Evolutionary conservation across 345 rosid species (phyloP), one percentile per base, ranked within the genome.

Genomic region (Eucalyptus regnans): DNA sequence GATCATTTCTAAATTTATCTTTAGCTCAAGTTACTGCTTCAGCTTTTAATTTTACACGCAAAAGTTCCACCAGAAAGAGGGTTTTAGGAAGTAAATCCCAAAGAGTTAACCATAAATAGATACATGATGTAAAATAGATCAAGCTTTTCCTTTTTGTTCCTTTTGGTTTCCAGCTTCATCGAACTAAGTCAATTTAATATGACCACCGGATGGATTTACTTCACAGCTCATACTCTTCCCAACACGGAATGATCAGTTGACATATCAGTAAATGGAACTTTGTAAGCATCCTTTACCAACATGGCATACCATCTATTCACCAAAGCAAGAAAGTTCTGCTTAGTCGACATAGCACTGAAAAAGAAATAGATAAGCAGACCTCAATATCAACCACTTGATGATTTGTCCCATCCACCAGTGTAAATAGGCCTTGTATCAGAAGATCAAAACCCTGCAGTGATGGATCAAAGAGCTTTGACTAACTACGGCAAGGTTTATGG

Each of bases 391-490:
- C 41, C 62, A 90, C 91, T 86, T 89, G 88, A 89, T 90, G n/a
- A 87, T 88, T 86, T 31, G 90, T 86, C 88, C 76, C 92, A 87
- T 89, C 91, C 31, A 58, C 91, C 62, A 91, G 88, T 58, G 91
- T 92, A 90, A 86, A 89, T 87, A 96, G 94, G 52, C 89, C 91
- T 91, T 94, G 92, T 89, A 96, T 91, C 91, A 96, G 90, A 89
- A 90, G 89, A 90, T 92, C 90, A 94, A 96, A 98, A 62, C 90
- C 93, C 99, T 96, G 93, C 71, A 91, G 90, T 50, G 66, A 86
- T 41, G 46, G 64, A 60, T 18, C 2, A 2, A 20, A 52, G 48
- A 86, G 66, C 29, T 76, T 76, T 76, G 84, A 76, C 84, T 76
- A 37, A 76, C 15, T 20, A 51, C 2, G 4, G 20, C 43, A 6